phyloP scores from a whole-genome alignment of 805 yeast species.

The Candida xyloterini region DNA sequence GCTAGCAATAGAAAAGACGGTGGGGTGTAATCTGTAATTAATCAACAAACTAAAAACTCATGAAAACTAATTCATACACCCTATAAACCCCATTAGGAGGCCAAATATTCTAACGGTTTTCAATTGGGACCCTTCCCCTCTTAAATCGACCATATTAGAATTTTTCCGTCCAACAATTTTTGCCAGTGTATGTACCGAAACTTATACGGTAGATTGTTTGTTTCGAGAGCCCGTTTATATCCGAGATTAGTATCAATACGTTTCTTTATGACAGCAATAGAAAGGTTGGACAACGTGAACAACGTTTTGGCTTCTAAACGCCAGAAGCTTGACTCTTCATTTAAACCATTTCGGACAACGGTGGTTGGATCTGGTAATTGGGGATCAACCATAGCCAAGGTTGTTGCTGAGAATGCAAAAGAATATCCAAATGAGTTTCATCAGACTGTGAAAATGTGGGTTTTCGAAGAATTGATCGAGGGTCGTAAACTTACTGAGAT shows the following conservation, averaged over 20 bases:
- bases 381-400: slow-evolving; percentile 97
- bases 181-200: slow-evolving; percentile 1
- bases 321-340: slow-evolving; percentile 21
- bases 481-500: slow-evolving; percentile 85
- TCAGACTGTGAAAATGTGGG: slow-evolving; percentile 91
- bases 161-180: slow-evolving; percentile 2
- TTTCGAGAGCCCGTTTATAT: too few species aligned
- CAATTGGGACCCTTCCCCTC: neutral
- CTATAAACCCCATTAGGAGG: too few species aligned
- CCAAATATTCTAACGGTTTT: neutral
- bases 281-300: slow-evolving; percentile 23
- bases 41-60: too few species aligned
- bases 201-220: neutral
- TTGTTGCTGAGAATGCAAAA: slow-evolving; percentile 82
- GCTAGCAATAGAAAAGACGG: neutral
- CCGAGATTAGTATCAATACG: neutral
- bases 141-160: neutral
- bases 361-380: slow-evolving; percentile 97
- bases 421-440: slow-evolving; percentile 72
- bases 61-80: too few species aligned
- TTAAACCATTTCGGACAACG: slow-evolving; percentile 49
- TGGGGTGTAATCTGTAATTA: too few species aligned
- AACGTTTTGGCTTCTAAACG: slow-evolving; percentile 20
- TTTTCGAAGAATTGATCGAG: slow-evolving; percentile 76
- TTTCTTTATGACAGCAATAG: slow-evolving; percentile 24